phyloP scores from a whole-genome alignment of 192 early-diverging fungal genomes.

The Backusella parvicylindrica region DNA sequence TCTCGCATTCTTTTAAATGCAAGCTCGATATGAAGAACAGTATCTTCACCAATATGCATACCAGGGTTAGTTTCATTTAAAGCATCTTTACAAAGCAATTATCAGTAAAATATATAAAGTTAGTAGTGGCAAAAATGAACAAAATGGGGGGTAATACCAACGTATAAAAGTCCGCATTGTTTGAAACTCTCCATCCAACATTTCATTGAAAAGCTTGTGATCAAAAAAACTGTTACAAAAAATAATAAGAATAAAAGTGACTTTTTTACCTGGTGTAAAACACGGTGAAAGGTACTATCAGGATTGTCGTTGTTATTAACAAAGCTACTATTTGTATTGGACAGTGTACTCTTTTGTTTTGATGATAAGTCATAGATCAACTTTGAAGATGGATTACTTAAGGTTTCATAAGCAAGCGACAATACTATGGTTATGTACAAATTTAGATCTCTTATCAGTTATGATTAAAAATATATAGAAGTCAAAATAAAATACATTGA shows the following conservation, averaged over 20 bases:
- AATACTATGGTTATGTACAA: conserved; percentile 30
- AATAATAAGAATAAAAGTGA: not conserved
- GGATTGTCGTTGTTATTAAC: conserved; percentile 17
- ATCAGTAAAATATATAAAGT: not conserved
- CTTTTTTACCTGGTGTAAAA: conserved; percentile 49
- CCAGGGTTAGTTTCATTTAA: conserved; percentile 38
- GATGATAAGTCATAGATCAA: conserved; percentile 47
- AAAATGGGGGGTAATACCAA: conserved; percentile 29
- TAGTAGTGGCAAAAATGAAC: not conserved
- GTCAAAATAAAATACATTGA: conserved; percentile 43
- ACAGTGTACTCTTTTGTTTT: not conserved
- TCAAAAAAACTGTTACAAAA: not conserved
- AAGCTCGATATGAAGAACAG: conserved; percentile 36
- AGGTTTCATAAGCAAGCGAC: conserved; percentile 47
- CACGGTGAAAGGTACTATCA: conserved; percentile 46
- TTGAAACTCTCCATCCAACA: conserved; percentile 59
- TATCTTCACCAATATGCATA: conserved; percentile 37
- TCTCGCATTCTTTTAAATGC: conserved; percentile 39
- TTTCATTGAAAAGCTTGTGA: conserved; percentile 44
- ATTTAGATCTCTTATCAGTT: not conserved
- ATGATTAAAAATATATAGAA: not conserved
- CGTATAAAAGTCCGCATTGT: conserved; percentile 52
- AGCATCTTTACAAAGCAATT: conserved; percentile 32
- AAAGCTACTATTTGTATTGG: not conserved
- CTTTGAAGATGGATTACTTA: conserved; percentile 45